phyloP scores from a whole-genome alignment of 306 rosid species.

The Prunus salicina region DNA sequence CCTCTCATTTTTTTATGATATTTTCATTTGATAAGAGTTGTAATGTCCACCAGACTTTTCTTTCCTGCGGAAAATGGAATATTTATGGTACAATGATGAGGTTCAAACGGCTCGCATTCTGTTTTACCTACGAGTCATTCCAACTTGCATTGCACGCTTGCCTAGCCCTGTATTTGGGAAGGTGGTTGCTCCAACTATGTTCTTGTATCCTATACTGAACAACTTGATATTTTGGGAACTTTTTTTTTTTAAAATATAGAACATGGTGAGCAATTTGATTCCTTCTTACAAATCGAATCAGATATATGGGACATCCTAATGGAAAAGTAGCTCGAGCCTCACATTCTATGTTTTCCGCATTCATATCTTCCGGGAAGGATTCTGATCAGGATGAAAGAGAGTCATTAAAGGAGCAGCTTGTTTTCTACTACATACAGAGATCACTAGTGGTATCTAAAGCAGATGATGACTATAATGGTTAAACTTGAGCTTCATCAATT shows the following conservation, averaged over 20 bases:
- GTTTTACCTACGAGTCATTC: conserved; percentile 76
- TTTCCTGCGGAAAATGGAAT: conserved; percentile 40
- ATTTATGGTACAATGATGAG: conserved; percentile 73
- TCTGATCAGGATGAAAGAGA: conserved; percentile 40
- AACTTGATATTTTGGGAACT: conserved; percentile 16
- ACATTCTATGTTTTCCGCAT: conserved; percentile 70
- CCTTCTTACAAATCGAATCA: conserved; percentile 47
- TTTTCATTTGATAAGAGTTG: conserved; percentile 6
- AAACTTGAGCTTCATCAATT: conserved; percentile 11
- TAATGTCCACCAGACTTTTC: conserved; percentile 32
- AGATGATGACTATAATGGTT: not conserved
- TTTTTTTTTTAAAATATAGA: conserved; percentile 7
- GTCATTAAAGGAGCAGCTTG: conserved; percentile 85
- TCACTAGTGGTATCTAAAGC: conserved; percentile 57
- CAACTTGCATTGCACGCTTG: conserved; percentile 69
- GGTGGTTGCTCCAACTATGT: conserved; percentile 69
- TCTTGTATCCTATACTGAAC: conserved; percentile 76
- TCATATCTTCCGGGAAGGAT: conserved; percentile 68
- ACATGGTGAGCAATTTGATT: conserved; percentile 23
- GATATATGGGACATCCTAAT: conserved; percentile 85
- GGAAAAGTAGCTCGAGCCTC: conserved; percentile 81
- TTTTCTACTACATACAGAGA: conserved; percentile 73
- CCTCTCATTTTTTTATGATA: not conserved
- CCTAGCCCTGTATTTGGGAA: conserved; percentile 58
- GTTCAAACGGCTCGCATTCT: conserved; percentile 87